phyloP scores from a whole-genome alignment of 2,329 filamentous ascomycete species.

The Ceratocystis cacaofunesta region DNA sequence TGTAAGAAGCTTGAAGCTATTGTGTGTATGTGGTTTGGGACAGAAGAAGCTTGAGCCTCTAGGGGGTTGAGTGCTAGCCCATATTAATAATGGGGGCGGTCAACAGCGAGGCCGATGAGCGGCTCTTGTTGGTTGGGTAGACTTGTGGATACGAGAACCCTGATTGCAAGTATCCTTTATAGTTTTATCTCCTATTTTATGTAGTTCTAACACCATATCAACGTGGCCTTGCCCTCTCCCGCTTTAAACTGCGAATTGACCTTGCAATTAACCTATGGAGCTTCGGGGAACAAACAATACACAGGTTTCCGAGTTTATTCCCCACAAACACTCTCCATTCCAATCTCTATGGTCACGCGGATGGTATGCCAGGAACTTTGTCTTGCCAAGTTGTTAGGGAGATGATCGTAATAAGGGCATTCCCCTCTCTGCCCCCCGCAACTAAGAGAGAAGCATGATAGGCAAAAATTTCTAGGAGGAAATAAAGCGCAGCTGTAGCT shows the following conservation, averaged over 20 bases:
- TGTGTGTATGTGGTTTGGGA: not conserved
- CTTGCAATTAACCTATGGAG: not conserved
- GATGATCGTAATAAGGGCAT: not conserved
- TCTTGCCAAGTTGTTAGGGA: slow-evolving; percentile 2
- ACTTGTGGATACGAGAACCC: not conserved
- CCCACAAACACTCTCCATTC: slow-evolving; percentile 4
- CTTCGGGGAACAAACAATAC: not conserved
- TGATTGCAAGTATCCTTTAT: not conserved
- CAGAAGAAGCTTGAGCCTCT: not conserved
- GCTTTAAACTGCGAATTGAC: not conserved
- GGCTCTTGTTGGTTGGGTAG: not conserved
- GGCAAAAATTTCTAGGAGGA: not conserved
- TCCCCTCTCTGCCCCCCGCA: not conserved
- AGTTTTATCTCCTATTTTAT: not conserved
- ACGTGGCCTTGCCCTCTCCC: not conserved
- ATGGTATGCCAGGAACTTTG: not conserved
- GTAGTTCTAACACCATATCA: not conserved
- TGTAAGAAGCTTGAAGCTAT: slow-evolving; percentile 1
- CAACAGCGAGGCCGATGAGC: not conserved
- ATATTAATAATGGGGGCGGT: not conserved
- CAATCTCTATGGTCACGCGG: not conserved
- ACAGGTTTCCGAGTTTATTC: not conserved
- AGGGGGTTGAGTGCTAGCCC: not conserved
- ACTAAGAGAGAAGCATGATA: not conserved
- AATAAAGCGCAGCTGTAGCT: not conserved